Evolutionary conservation across 768 basidiomycete genomes (phyloP).

Genomic region (Royoungia palumana): DNA sequence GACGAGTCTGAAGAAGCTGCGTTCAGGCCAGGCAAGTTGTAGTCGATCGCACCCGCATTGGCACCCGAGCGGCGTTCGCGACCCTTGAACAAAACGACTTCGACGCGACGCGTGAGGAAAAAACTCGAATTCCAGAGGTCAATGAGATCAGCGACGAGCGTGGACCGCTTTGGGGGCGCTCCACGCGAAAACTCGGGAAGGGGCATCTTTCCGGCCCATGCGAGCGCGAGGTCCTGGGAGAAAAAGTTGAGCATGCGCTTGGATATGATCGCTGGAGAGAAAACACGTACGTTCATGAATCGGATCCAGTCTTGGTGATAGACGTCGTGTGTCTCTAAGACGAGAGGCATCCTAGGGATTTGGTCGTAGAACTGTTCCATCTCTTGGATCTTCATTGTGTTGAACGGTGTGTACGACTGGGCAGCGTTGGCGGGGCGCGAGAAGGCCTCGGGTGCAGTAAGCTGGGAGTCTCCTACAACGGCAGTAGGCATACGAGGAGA

Average conservation of each 20-base stretch:
- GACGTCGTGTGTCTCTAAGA: slow-evolving; percentile 74
- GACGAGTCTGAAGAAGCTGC: slow-evolving; percentile 41
- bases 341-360: slow-evolving; percentile 68
- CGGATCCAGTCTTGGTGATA: slow-evolving; percentile 77
- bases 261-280: background rate
- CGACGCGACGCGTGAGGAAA: slow-evolving; percentile 72
- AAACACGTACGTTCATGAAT: slow-evolving; percentile 64
- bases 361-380: slow-evolving; percentile 72
- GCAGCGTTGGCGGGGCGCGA: slow-evolving; percentile 66
- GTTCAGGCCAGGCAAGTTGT: slow-evolving; percentile 47
- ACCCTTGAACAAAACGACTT: slow-evolving; percentile 78
- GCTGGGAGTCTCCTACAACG: slow-evolving; percentile 30
- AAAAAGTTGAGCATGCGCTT: background rate
- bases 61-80: slow-evolving; percentile 73
- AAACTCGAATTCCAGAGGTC: slow-evolving; percentile 79
- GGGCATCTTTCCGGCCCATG: slow-evolving; percentile 77
- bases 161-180: slow-evolving; percentile 53
- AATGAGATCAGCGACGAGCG: slow-evolving; percentile 65
- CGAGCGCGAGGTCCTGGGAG: slow-evolving; percentile 62
- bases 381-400: slow-evolving; percentile 65
- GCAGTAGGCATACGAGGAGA: slow-evolving; percentile 29
- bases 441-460: slow-evolving; percentile 69
- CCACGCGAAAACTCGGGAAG: slow-evolving; percentile 50
- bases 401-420: slow-evolving; percentile 66
- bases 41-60: slow-evolving; percentile 51